phyloP scores from a whole-genome alignment of 441 rosid genomes.

The Populus hybrid region DNA sequence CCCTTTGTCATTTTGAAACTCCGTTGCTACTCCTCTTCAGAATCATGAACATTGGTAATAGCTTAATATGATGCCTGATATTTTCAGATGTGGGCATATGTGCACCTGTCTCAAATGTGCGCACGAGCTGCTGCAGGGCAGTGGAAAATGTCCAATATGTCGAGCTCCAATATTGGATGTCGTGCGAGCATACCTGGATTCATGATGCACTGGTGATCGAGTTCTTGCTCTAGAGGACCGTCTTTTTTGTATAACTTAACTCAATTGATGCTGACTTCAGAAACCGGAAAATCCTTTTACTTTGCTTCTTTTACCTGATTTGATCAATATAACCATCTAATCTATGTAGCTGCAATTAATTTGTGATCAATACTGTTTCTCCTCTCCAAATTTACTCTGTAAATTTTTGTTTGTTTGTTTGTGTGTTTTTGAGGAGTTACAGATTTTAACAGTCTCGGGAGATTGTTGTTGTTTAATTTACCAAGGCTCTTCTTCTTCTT shows the following conservation, averaged over 20 bases:
- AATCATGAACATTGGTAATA: not conserved
- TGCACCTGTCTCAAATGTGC: slow-evolving; percentile 83
- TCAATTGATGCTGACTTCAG: slow-evolving; percentile 8
- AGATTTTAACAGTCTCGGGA: not conserved
- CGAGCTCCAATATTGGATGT: slow-evolving; percentile 74
- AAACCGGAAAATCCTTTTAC: not conserved
- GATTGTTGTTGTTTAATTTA: not conserved
- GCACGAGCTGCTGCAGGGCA: slow-evolving; percentile 64
- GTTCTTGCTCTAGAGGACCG: slow-evolving; percentile 63
- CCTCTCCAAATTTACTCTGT: slow-evolving; percentile 9
- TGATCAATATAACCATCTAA: not conserved
- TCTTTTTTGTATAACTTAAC: slow-evolving; percentile 10
- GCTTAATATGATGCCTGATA: not conserved
- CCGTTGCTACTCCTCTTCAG: not conserved
- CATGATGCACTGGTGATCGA: slow-evolving; percentile 30
- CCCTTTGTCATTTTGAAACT: not conserved
- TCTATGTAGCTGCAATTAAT: not conserved
- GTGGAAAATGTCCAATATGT: slow-evolving; percentile 79
- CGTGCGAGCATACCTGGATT: slow-evolving; percentile 55
- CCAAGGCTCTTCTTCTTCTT: not conserved
- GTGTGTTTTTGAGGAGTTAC: not conserved
- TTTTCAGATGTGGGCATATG: slow-evolving; percentile 85
- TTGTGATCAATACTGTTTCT: not conserved
- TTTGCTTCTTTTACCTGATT: not conserved
- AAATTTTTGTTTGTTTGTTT: not conserved